Conservation (phyloP, 2,329 filamentous ascomycete genomes). For the Allantophomopsis lycopodina region DNA sequence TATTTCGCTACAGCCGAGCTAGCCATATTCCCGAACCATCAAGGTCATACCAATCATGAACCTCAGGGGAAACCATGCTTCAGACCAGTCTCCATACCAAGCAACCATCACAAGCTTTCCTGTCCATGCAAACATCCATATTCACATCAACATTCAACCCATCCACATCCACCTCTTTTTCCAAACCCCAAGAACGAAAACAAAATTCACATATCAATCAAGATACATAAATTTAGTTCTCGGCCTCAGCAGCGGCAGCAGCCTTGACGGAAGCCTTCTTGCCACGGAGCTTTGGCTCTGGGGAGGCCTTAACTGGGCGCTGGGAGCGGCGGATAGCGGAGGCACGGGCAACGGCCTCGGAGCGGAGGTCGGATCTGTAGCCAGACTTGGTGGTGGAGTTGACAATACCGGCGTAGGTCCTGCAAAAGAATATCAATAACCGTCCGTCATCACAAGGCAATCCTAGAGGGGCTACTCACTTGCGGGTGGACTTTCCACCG, state of each 20-base stretch:
- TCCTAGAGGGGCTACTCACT: slow-evolving; percentile 39
- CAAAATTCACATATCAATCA: too few relatives aligned
- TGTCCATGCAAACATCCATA: background rate
- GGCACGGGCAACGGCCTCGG: slow-evolving; percentile 71
- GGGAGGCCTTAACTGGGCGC: slow-evolving; percentile 61
- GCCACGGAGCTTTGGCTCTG: slow-evolving; percentile 65
- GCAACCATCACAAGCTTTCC: too few relatives aligned
- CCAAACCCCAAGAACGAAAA: too few relatives aligned
- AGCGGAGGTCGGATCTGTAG: slow-evolving; percentile 72
- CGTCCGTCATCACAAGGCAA: background rate
- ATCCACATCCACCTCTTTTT: background rate
- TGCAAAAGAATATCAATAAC: slow-evolving; percentile 20
- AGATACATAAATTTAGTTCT: slow-evolving; percentile 17
- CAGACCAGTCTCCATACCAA: too few relatives aligned
- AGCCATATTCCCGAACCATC: slow-evolving; percentile 3
- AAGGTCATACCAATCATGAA: slow-evolving; percentile 1
- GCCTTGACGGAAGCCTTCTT: slow-evolving; percentile 63
- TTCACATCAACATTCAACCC: background rate
- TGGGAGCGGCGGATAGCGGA: slow-evolving; percentile 74
- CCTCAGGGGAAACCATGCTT: background rate
- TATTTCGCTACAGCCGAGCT: slow-evolving; percentile 5
- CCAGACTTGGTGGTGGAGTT: slow-evolving; percentile 67
- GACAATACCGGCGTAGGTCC: slow-evolving; percentile 83
- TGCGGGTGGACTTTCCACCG: slow-evolving; percentile 62
- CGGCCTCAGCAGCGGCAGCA: slow-evolving; percentile 29